phyloP scores from a whole-genome alignment of 2,329 filamentous ascomycete species.

The Nemania abortiva region DNA sequence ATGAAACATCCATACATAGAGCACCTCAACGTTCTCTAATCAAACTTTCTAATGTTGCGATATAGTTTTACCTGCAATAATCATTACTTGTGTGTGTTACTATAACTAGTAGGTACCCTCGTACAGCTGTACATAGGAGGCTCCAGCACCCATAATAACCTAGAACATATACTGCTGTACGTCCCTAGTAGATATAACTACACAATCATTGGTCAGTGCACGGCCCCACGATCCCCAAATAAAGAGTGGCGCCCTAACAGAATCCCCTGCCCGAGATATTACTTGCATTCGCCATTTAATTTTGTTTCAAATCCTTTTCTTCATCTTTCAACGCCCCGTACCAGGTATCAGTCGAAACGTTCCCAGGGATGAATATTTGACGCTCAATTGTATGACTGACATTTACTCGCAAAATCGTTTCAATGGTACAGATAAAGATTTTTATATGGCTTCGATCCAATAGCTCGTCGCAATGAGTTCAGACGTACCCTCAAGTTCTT shows the following conservation, averaged over 20 bases:
- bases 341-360: not conserved
- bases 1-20: not conserved
- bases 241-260: conserved; percentile 17
- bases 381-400: not conserved
- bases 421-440: too few species aligned
- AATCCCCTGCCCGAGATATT: conserved; percentile 20
- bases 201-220: conserved; percentile 17
- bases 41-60: too few species aligned
- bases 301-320: conserved; percentile 3
- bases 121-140: too few species aligned
- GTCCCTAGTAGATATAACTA: not conserved
- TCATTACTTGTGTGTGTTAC: not conserved
- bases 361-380: not conserved
- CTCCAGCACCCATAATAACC: too few species aligned
- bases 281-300: conserved; percentile 17
- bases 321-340: conserved; percentile 4
- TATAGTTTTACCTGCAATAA: too few species aligned
- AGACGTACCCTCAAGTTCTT: not conserved
- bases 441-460: too few species aligned
- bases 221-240: conserved; percentile 31
- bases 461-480: too few species aligned
- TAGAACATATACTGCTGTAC: not conserved
- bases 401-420: not conserved
- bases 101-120: too few species aligned
- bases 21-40: not conserved